Evolutionary conservation across 257 asterid species (phyloP), one percentile per base, ranked within the genome.

Genomic region (Eucommia ulmoides): DNA sequence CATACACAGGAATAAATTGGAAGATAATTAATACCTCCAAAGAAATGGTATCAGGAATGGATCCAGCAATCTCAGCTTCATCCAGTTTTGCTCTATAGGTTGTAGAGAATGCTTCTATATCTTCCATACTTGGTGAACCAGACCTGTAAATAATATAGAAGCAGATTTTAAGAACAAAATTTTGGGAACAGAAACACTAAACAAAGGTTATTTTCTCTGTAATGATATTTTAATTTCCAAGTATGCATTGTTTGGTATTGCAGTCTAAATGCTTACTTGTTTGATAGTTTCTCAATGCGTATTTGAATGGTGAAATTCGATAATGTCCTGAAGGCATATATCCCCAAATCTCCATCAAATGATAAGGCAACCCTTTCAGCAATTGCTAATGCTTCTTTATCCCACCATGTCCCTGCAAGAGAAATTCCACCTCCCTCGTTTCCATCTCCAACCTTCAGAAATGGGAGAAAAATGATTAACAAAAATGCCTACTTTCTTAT

Each of bases 391-490:
- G 87, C 84, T 22, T 52, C 70, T 69, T 69, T 77, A 70, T 88
- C 95, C 97, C 97, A 84, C 3, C 18, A 29, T 48, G 84, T 75
- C 50, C 93, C 97, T 15, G 92, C 84, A 9, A 88, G 88, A 51
- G 72, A 69, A 51, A 77, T 58, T 58, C 95, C 97, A 55, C 93
- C 94, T 51, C 97, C 95, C 56, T 84, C 95, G 24, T 81, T 74
- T 55, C 95, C 97, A 70, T 88, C 97, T 35, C 97, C 95, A 52
- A 47, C 67, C 97, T 88, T 66, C 67, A 59, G 50, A 35, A 7
- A 20, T 4, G 47, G 52, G 17, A n/a, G 11, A 21, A 38, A 45
- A 17, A 56, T 16, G 7, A 1, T 15, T 15, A n/a, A 42, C 10
- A 10, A 42, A 2, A 18, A 18, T 15, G 48, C 19, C 45, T 16